Percentiles rank a stretch among this genome's conserved stretches.
These are phyloP conservation scores for Ustulina deusta DNA, from an alignment of 2,329 filamentous ascomycete species.

Conservation along the genomic window DNA sequence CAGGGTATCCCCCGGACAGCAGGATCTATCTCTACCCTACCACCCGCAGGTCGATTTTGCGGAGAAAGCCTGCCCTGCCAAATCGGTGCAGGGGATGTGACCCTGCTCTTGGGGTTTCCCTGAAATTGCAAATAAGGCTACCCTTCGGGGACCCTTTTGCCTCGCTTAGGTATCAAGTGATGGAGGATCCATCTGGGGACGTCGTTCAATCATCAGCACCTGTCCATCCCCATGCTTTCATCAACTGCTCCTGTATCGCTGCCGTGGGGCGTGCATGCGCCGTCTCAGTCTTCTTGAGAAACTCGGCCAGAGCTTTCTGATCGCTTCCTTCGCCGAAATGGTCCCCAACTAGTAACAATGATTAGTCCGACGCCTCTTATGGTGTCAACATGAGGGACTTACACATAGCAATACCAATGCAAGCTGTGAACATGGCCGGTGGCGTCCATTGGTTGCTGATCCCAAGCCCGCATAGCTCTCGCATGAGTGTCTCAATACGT, in stretches of 20 bases:
- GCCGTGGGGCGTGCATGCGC: conserved; percentile 66
- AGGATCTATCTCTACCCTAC: conserved; percentile 8
- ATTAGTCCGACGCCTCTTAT: conserved; percentile 7
- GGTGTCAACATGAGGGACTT: conserved; percentile 26
- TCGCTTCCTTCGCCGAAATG: conserved; percentile 60
- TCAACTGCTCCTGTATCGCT: conserved; percentile 60
- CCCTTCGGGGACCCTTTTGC: not conserved
- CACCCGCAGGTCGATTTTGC: conserved; percentile 7
- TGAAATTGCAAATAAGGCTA: conserved; percentile 15
- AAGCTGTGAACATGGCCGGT: conserved; percentile 67
- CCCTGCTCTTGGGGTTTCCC: not conserved
- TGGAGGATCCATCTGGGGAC: not conserved
- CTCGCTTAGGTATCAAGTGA: not conserved
- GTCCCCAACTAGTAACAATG: conserved; percentile 56
- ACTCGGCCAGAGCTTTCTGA: conserved; percentile 61
- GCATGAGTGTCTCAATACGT: conserved; percentile 60
- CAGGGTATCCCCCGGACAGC: not conserved
- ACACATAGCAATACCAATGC: conserved; percentile 68
- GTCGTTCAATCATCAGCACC: conserved; percentile 41
- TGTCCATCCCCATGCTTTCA: conserved; percentile 63
- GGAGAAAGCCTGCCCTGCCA: not conserved
- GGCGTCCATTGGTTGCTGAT: conserved; percentile 67
- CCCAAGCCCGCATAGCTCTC: conserved; percentile 69
- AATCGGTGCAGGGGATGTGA: not conserved
- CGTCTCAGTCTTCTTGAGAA: conserved; percentile 61